These are phyloP conservation scores for Polyplosphaeria fusca DNA, from an alignment of 495 filamentous ascomycete species.

Conservation along the genomic window DNA sequence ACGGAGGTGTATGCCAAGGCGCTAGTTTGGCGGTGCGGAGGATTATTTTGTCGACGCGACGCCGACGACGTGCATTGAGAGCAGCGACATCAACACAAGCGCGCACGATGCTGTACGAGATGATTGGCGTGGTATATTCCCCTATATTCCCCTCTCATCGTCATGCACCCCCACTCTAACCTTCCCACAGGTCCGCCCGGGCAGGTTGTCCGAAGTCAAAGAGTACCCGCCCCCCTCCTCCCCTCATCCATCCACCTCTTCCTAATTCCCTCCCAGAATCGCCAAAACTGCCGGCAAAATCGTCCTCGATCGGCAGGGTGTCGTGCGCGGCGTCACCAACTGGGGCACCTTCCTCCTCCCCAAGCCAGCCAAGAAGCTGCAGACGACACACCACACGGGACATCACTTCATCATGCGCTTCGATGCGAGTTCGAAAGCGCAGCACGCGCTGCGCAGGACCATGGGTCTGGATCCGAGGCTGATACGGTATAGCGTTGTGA, in stretches of 20 bases:
- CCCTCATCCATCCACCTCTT: slow-evolving; percentile 1
- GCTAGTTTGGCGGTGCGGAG: neutral
- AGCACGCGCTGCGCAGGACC: slow-evolving; percentile 67
- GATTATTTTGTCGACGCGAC: neutral
- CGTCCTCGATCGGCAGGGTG: slow-evolving; percentile 80
- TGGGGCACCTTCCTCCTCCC: slow-evolving; percentile 91
- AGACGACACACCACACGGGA: slow-evolving; percentile 72
- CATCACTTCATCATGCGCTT: slow-evolving; percentile 99
- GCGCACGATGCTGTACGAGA: slow-evolving; percentile 82
- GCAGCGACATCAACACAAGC: neutral
- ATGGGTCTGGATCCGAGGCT: slow-evolving; percentile 86
- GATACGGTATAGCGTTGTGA: slow-evolving; percentile 81
- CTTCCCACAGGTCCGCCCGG: slow-evolving; percentile 74
- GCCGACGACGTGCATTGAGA: neutral
- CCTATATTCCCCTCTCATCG: too few species aligned
- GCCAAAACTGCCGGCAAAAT: slow-evolving; percentile 79
- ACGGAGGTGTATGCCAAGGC: neutral
- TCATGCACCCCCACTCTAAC: too few species aligned
- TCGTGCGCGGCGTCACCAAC: slow-evolving; percentile 87
- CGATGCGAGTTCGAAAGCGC: slow-evolving; percentile 67
- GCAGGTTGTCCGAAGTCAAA: slow-evolving; percentile 84
- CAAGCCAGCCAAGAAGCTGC: slow-evolving; percentile 65
- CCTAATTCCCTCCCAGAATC: slow-evolving; percentile 52
- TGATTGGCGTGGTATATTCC: slow-evolving; percentile 91
- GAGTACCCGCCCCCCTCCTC: slow-evolving; percentile 56